Conservation (phyloP, 2,329 filamentous ascomycete genomes). For the Aspergillus clavatus region DNA sequence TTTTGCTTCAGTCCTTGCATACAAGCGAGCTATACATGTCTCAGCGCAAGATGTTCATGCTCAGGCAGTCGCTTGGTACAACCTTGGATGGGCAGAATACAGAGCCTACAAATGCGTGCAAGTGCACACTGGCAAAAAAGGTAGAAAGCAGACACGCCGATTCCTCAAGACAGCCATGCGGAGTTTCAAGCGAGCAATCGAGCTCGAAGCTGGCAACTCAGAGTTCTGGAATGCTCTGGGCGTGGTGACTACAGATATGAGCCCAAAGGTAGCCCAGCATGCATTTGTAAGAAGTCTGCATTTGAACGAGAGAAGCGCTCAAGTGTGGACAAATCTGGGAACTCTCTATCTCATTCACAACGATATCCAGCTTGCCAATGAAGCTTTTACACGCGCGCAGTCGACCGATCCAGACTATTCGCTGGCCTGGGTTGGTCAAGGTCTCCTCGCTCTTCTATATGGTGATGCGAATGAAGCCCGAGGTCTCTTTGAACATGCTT, state of each 20-base stretch:
- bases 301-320: constrained; percentile 79
- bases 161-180: constrained; percentile 77
- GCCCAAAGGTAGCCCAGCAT: constrained; percentile 84
- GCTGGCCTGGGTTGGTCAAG: constrained; percentile 91
- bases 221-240: constrained; percentile 98
- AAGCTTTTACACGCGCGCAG: constrained; percentile 84
- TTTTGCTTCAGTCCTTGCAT: constrained; percentile 71
- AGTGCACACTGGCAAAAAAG: constrained; percentile 32
- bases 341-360: constrained; percentile 79
- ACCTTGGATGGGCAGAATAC: constrained; percentile 90
- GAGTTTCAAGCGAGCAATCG: constrained; percentile 93
- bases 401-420: constrained; percentile 92
- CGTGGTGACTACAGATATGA: constrained; percentile 81
- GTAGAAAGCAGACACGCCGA: constrained; percentile 54
- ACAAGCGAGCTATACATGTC: constrained; percentile 77
- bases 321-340: constrained; percentile 86
- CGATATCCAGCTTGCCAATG: constrained; percentile 79
- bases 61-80: constrained; percentile 94
- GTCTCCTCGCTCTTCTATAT: constrained; percentile 70
- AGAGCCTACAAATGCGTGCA: constrained; percentile 66
- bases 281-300: constrained; percentile 89
- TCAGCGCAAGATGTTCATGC: constrained; percentile 73
- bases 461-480: constrained; percentile 74
- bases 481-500: constrained; percentile 85
- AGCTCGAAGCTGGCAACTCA: constrained; percentile 85